Conservation (phyloP, 768 basidiomycete genomes). For the Tulasnella calospora region DNA sequence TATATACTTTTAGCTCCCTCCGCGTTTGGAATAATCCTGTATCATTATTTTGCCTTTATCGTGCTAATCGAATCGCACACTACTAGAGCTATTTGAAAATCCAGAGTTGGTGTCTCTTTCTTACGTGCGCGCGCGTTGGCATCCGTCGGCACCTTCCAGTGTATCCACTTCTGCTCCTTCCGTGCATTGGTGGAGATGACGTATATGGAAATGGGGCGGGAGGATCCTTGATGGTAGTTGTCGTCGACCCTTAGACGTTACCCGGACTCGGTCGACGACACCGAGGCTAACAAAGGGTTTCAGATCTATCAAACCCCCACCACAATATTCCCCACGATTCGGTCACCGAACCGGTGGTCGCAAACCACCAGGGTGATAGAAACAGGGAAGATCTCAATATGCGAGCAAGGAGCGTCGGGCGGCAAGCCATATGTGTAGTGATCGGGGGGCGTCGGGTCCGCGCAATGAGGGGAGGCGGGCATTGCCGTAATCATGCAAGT, state of each 20-base stretch:
- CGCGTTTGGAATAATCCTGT: not conserved
- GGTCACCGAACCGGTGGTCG: not conserved
- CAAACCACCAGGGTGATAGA: not conserved
- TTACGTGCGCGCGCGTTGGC: not conserved
- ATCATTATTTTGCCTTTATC: conserved; percentile 6
- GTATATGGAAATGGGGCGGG: not conserved
- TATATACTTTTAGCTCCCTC: not conserved
- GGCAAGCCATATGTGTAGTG: not conserved
- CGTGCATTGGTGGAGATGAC: not conserved
- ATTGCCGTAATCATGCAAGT: not conserved
- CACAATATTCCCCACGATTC: not conserved
- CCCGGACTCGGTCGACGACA: not conserved
- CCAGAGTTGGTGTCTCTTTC: not conserved
- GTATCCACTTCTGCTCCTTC: not conserved
- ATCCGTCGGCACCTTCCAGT: not conserved
- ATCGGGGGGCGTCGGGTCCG: not conserved
- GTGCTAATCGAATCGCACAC: not conserved
- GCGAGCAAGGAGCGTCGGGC: not conserved
- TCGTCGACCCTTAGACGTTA: not conserved
- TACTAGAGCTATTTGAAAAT: not conserved
- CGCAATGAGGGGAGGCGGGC: not conserved
- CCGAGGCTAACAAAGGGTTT: not conserved
- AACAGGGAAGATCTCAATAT: not conserved
- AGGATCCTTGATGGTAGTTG: not conserved
- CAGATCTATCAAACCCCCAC: not conserved